Evolutionary conservation across 2,329 filamentous ascomycete genomes (phyloP), one percentile per base, ranked within the genome.

Genomic region (Arthrobotrys entomopaga): DNA sequence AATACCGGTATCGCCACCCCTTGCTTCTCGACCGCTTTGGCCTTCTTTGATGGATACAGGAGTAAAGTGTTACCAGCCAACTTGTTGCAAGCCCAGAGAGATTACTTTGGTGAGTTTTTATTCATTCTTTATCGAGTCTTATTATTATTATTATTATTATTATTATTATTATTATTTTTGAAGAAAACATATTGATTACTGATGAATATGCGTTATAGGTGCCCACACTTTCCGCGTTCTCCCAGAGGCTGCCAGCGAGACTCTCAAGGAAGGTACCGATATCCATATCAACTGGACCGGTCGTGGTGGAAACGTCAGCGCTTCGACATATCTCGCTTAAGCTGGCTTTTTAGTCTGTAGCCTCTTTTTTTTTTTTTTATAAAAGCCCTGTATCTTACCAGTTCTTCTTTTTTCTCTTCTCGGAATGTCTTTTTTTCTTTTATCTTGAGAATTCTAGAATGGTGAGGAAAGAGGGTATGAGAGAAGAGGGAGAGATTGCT

Each of bases 251-350:
- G 91, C 91, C 79, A 90, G 81, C 83, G 88, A 86, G 70, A 93
- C 92, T 85, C 96, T 96, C 86, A 90, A 89, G 78, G 88, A 86
- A 79, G 92, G 90, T 83, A 85, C 93, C 85, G 89, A 98, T 83
- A 95, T 94, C 82, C 95, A 99, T 88, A 93, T 98, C 84, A 99
- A 99, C 91, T 99, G 95, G 95, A 99, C 95, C 79, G 95, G 95
- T 80, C 91, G 95, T 83, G 95, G 95, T 82, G 95, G 95, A 81
- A 95, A 98, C 82, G 91, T 99, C 78, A 97, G 93, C 79, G 95
- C 95, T 80, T 97, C 93, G 60, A 98, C 93, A 79, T 99, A 99
- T 88, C 91, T 93, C 85, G 95, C 92, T 86, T 98, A 96, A 87
- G 16, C 77, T 76, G 26, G 7, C n/a, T 49, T 40, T 13, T 50